These are phyloP conservation scores for Tilletia indica DNA, from an alignment of 1,284 basidiomycete species.

Conservation along the genomic window DNA sequence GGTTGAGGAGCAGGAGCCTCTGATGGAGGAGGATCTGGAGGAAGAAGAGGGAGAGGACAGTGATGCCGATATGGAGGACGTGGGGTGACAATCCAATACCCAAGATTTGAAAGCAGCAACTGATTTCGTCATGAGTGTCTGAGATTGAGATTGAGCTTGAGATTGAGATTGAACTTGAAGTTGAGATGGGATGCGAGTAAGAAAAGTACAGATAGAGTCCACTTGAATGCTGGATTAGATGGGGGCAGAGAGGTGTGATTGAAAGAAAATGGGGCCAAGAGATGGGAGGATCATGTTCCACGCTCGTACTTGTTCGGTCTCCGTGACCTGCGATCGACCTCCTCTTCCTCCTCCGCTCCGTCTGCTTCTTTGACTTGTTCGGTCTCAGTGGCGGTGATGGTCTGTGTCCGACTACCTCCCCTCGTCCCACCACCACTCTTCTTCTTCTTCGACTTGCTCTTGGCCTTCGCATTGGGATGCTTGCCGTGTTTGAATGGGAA, in stretches of 20 bases:
- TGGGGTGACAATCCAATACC: not conserved
- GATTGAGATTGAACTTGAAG: too few relatives aligned
- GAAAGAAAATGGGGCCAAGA: not conserved
- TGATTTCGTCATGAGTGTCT: too few relatives aligned
- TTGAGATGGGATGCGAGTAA: too few relatives aligned
- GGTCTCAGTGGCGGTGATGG: not conserved
- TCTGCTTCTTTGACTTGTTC: not conserved
- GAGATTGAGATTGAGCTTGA: too few relatives aligned
- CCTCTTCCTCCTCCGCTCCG: constrained; percentile 5
- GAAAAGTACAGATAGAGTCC: too few relatives aligned
- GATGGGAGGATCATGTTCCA: not conserved
- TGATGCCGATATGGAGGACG: constrained; percentile 16
- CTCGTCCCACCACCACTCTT: not conserved
- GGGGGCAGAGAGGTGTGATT: not conserved
- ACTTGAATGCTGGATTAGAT: not conserved
- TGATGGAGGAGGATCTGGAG: constrained; percentile 20
- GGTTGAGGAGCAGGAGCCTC: constrained; percentile 8
- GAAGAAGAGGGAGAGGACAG: constrained; percentile 21
- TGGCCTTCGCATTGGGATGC: constrained; percentile 8
- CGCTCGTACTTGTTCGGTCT: constrained; percentile 17
- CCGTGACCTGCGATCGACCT: not conserved
- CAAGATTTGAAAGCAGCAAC: too few relatives aligned
- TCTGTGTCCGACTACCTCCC: not conserved
- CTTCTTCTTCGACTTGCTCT: constrained; percentile 5
- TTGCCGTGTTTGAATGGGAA: constrained; percentile 18